Percentiles rank a stretch among this genome's conserved stretches.
These are phyloP conservation scores for Sporothrix protearum DNA, from an alignment of 2,329 filamentous ascomycete genomes.

Conservation along the genomic window DNA sequence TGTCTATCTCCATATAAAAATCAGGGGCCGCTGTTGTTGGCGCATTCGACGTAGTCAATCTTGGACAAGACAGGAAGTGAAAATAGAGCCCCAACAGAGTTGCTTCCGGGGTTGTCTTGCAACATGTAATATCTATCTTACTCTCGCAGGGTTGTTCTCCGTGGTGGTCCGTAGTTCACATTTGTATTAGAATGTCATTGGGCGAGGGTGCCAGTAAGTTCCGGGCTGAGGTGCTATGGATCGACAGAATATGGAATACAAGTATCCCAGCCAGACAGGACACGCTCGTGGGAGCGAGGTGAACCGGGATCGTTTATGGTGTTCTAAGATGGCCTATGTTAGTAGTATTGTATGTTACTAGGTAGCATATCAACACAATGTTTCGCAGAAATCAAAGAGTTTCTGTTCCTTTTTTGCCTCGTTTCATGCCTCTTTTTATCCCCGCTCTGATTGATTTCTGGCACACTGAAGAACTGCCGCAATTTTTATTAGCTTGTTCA, in stretches of 20 bases:
- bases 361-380: background rate
- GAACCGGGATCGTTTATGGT: background rate
- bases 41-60: background rate
- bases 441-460: background rate
- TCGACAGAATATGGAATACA: background rate
- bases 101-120: background rate
- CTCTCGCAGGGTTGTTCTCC: background rate
- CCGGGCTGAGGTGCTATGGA: slow-evolving; percentile 16
- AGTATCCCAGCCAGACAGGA: background rate
- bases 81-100: background rate
- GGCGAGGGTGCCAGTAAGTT: background rate
- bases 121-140: background rate
- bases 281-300: background rate
- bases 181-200: background rate
- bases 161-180: background rate
- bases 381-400: background rate
- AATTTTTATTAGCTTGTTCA: background rate
- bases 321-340: background rate
- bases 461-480: background rate
- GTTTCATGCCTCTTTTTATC: background rate
- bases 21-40: background rate
- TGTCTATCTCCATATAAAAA: background rate
- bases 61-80: background rate
- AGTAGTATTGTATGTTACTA: background rate
- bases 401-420: background rate